Evolutionary conservation across 2,329 filamentous ascomycete genomes (phyloP).

Genomic region (Penicillium sp.): DNA sequence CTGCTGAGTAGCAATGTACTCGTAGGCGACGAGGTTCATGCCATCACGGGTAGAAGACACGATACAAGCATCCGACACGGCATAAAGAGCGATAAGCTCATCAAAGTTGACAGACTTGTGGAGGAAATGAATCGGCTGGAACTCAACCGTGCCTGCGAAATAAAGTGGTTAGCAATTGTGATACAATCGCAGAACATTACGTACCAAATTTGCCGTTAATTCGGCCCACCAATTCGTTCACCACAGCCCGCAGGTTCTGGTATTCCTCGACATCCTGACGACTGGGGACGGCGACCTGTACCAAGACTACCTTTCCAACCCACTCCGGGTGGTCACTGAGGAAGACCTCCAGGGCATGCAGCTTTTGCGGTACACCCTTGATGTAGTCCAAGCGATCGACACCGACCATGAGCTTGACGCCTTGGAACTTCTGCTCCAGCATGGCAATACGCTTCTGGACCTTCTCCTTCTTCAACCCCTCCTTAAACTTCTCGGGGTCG

Average conservation of each 20-base stretch:
- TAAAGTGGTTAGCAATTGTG: not conserved
- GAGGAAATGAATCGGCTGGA: conserved; percentile 98
- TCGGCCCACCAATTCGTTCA: conserved; percentile 93
- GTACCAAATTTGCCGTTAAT: conserved; percentile 92
- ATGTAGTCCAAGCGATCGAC: conserved; percentile 98
- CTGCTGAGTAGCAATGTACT: conserved; percentile 93
- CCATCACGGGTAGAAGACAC: conserved; percentile 95
- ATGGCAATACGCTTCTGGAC: conserved; percentile 85
- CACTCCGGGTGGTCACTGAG: conserved; percentile 95
- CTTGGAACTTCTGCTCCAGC: conserved; percentile 87
- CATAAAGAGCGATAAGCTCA: conserved; percentile 90
- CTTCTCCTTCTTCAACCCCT: conserved; percentile 79
- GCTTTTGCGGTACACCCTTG: conserved; percentile 96
- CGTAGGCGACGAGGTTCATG: conserved; percentile 98
- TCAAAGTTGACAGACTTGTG: conserved; percentile 95
- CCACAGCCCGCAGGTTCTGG: conserved; percentile 89
- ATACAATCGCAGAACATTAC: conserved; percentile 18
- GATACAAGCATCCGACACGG: conserved; percentile 86
- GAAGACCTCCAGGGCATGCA: conserved; percentile 95
- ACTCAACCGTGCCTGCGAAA: conserved; percentile 76
- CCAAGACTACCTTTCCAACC: conserved; percentile 95
- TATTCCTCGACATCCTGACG: conserved; percentile 97
- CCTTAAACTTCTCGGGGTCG: conserved; percentile 92
- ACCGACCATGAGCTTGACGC: conserved; percentile 93
- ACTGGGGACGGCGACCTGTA: conserved; percentile 93